phyloP scores from a whole-genome alignment of 148 eudicot genomes.

The Nyssa sinensis region DNA sequence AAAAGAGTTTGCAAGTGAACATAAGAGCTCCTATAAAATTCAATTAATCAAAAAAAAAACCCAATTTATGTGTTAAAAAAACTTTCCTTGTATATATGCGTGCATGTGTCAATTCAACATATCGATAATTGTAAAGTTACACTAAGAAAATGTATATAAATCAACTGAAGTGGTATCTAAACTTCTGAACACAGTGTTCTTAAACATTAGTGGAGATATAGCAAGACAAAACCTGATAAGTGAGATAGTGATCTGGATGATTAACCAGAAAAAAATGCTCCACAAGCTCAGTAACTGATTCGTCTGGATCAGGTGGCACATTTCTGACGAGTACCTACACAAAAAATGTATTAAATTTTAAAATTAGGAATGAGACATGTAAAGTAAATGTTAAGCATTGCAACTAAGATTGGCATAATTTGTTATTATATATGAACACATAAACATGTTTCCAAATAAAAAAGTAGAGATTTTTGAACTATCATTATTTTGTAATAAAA shows the following conservation, averaged over 20 bases:
- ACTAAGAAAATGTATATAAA: background rate
- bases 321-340: constrained; percentile 69
- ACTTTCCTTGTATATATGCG: too few relatives aligned
- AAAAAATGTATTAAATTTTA: background rate
- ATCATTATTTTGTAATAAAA: background rate
- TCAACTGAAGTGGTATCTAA: background rate
- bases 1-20: too few relatives aligned
- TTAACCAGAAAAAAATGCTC: constrained; percentile 72
- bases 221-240: constrained; percentile 52
- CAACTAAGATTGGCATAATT: background rate
- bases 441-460: too few relatives aligned
- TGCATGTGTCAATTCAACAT: too few relatives aligned
- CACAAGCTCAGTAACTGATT: constrained; percentile 56
- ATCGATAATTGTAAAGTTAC: too few relatives aligned
- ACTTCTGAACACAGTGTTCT: background rate
- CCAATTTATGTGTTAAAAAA: too few relatives aligned
- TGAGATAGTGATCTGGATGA: constrained; percentile 69
- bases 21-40: too few relatives aligned
- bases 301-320: constrained; percentile 68
- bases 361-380: background rate
- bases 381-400: background rate
- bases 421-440: background rate
- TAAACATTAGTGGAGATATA: background rate
- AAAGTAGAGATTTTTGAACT: background rate
- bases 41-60: too few relatives aligned